Conservation (phyloP, 139 green algal species). For the Cymbomonas tetramitiformis region DNA sequence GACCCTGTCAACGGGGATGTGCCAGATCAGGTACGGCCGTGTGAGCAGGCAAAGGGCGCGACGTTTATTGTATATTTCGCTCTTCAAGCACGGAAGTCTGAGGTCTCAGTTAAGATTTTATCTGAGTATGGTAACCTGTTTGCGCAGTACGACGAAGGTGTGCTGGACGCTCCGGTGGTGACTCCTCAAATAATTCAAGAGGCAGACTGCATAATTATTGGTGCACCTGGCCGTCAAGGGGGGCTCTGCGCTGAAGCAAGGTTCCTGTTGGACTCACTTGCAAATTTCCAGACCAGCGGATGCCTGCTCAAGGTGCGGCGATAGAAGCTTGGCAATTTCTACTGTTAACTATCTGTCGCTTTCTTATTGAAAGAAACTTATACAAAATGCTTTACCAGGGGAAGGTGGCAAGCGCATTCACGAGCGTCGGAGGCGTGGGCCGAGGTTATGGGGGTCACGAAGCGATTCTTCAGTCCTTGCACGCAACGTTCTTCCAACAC, state of each 20-base stretch:
- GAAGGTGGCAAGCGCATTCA: constrained; percentile 32
- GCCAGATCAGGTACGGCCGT: background rate
- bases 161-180: constrained; percentile 24
- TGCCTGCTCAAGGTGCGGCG: constrained; percentile 12
- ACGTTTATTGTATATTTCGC: no score
- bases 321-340: no score
- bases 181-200: background rate
- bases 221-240: constrained; percentile 25
- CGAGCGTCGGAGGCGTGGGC: constrained; percentile 20
- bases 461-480: constrained; percentile 25
- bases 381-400: no score
- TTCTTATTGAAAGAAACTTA: no score
- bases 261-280: constrained; percentile 25
- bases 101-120: no score
- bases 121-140: no score
- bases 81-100: no score
- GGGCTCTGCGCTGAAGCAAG: constrained; percentile 28
- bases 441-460: constrained; percentile 29
- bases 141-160: constrained; percentile 29
- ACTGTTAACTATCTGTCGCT: no score
- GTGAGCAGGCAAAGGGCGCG: no score
- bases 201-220: constrained; percentile 26
- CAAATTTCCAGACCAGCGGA: constrained; percentile 13
- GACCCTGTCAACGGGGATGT: constrained; percentile 24
- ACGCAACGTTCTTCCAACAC: constrained; percentile 29